Evolutionary conservation across 2,329 filamentous ascomycete species (phyloP).

Genomic region (Clarireedia monteithiana): DNA sequence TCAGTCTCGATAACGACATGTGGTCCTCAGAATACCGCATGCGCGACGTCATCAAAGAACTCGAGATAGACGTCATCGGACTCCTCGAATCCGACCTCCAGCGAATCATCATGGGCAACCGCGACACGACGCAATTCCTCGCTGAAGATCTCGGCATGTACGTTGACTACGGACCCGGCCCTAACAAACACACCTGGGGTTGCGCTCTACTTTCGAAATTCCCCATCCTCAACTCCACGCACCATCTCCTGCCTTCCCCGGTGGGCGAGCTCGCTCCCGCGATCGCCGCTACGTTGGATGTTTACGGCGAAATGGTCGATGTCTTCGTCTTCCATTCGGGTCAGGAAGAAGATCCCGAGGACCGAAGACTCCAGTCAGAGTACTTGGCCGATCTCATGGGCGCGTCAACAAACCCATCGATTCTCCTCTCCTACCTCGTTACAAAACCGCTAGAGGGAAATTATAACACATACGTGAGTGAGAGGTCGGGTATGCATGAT

Average conservation of each 20-base stretch:
- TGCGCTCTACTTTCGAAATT: constrained; percentile 91
- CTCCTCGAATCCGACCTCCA: constrained; percentile 88
- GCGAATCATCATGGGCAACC: constrained; percentile 99
- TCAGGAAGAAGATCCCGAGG: constrained; percentile 92
- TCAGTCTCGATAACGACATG: constrained; percentile 97
- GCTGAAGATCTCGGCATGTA: constrained; percentile 98
- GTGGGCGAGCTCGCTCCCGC: constrained; percentile 92
- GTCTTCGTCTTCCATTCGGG: constrained; percentile 98
- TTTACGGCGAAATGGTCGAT: constrained; percentile 83
- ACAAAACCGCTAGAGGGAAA: constrained; percentile 87
- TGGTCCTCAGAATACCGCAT: constrained; percentile 95
- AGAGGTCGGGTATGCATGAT: constrained; percentile 85
- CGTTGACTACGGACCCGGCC: constrained; percentile 91
- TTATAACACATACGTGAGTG: constrained; percentile 91
- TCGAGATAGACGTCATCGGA: constrained; percentile 97
- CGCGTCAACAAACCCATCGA: constrained; percentile 66
- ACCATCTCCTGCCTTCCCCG: constrained; percentile 87
- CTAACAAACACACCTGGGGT: constrained; percentile 99
- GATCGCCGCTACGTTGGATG: constrained; percentile 92
- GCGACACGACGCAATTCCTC: constrained; percentile 89
- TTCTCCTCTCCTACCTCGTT: constrained; percentile 87
- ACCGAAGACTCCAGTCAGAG: constrained; percentile 75
- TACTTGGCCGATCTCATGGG: constrained; percentile 89
- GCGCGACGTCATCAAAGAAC: constrained; percentile 80
- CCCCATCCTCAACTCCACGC: constrained; percentile 92